phyloP scores from a whole-genome alignment of 2,329 filamentous ascomycete genomes.

The Sphaerulina vaccinii region DNA sequence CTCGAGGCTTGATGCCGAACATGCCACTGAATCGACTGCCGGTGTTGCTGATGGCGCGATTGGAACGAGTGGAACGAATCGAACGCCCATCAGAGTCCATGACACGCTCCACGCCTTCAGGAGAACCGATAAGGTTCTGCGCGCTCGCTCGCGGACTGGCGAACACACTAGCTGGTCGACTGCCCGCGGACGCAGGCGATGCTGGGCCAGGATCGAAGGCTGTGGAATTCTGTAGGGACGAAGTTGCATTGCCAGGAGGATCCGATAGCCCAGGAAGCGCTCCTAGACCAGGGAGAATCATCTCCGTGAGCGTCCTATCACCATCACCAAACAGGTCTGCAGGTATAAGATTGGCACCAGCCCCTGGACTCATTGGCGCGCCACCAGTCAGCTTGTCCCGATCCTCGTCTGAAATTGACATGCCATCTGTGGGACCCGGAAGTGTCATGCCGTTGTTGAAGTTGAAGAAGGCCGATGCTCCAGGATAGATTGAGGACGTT shows the following conservation, averaged over 20 bases:
- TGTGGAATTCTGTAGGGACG: constrained; percentile 1
- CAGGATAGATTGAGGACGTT: constrained; percentile 54
- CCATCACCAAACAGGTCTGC: constrained; percentile 54
- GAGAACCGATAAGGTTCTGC: constrained; percentile 44
- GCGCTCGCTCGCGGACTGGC: constrained; percentile 50
- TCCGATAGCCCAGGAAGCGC: constrained; percentile 41
- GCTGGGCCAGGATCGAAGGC: constrained; percentile 36
- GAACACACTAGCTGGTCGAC: constrained; percentile 47
- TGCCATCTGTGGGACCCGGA: constrained; percentile 43
- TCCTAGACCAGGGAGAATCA: constrained; percentile 37
- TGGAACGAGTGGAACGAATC: constrained; percentile 52
- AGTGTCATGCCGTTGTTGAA: constrained; percentile 62
- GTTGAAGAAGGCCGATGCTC: constrained; percentile 51
- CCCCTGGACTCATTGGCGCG: constrained; percentile 74
- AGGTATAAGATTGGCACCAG: constrained; percentile 66
- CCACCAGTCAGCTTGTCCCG: constrained; percentile 60
- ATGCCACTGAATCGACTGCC: constrained; percentile 54
- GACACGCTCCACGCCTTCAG: constrained; percentile 36
- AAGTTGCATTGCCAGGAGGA: constrained; percentile 18
- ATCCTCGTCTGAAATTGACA: constrained; percentile 60
- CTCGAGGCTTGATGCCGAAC: constrained; percentile 58
- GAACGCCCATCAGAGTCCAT: constrained; percentile 49
- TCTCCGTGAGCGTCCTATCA: constrained; percentile 26
- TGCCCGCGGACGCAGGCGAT: constrained; percentile 44
- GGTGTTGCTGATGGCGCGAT: constrained; percentile 43